Base-by-base conservation (phyloP, 2,329 filamentous ascomycete genomes). In the Ascochyta pisi region DNA sequence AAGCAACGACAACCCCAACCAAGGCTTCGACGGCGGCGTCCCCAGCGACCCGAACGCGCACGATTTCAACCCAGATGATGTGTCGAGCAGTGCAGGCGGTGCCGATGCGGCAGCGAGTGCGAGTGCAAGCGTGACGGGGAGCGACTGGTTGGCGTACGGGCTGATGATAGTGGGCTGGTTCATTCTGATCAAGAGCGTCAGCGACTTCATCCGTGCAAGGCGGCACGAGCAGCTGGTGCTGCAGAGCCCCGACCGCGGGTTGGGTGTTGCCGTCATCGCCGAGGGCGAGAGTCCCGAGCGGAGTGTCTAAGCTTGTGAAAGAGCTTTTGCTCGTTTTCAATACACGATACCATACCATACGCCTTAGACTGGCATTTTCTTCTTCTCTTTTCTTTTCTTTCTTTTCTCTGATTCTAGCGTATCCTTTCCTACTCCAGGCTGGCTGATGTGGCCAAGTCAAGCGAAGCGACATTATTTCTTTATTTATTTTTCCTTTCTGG, bases 141-240 rank as follows among this genome's bases (percentile, higher is more conserved):
- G 84, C 62, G 93, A 98, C 73, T 97, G 91, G 91, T 81, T 96
- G 61, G 91, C 92, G 10, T 99, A 98, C 69, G 82, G 90, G 15
- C 78, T 99, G 43, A 99, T 99, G 95, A 91, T 99, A 71, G 89
- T 96, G 1, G 95, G 95, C 5, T 99, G 95, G 95, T 98, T 98
- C 71, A 92, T 99, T 60, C 81, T 99, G 60, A 98, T 99, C 72
- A 86, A 93, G 76, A 89, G 92, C n/a, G 87, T 96, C 16, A 92
- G 89, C 67, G 93, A 98, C 73, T 99, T 95, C 73, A 78, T 98
- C 60, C 86, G 88, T 64, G 95, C 92, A 34, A 85, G 94, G 72
- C 84, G 92, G 70, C 95, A 98, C 73, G 95, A 99, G 79, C 91
- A 95, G 74, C 81, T 99, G 46, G 92, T 99, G 5, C 79, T 97